Evolutionary conservation across 106 monocot species (phyloP).

Genomic region (Dioscorea alata): DNA sequence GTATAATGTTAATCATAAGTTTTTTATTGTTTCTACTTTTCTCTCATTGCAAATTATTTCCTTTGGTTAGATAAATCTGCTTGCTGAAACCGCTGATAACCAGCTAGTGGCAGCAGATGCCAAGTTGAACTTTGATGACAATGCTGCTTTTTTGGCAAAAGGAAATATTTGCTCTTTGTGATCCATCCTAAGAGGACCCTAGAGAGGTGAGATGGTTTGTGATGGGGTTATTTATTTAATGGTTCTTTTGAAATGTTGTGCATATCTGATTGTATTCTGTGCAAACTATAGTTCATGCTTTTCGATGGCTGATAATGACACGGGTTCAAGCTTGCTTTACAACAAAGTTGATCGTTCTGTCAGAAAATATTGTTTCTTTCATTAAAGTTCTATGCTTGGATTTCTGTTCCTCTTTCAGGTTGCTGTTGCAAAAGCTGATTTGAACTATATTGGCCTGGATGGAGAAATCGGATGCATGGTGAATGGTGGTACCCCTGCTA

Average conservation of each 20-base stretch:
- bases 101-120: constrained; percentile 94
- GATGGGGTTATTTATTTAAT: neutral
- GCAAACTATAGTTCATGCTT: too few species aligned
- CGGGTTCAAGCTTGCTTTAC: too few species aligned
- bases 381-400: too few species aligned
- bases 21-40: too few species aligned
- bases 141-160: constrained; percentile 91
- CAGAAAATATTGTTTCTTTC: too few species aligned
- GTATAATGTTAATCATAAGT: too few species aligned
- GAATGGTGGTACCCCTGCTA: constrained; percentile 97
- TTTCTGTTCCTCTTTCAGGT: constrained; percentile 41
- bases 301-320: too few species aligned
- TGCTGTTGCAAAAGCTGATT: constrained; percentile 75
- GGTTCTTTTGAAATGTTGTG: neutral
- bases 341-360: too few species aligned
- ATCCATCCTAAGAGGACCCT: constrained; percentile 90
- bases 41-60: neutral
- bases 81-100: constrained; percentile 93
- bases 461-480: constrained; percentile 99
- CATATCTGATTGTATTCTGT: neutral
- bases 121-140: constrained; percentile 99
- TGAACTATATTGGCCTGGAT: constrained; percentile 79
- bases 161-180: constrained; percentile 83
- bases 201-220: constrained; percentile 52
- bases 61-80: constrained; percentile 72